Base-by-base conservation (phyloP, 306 rosid species). In the Lathyrus aphaca region DNA sequence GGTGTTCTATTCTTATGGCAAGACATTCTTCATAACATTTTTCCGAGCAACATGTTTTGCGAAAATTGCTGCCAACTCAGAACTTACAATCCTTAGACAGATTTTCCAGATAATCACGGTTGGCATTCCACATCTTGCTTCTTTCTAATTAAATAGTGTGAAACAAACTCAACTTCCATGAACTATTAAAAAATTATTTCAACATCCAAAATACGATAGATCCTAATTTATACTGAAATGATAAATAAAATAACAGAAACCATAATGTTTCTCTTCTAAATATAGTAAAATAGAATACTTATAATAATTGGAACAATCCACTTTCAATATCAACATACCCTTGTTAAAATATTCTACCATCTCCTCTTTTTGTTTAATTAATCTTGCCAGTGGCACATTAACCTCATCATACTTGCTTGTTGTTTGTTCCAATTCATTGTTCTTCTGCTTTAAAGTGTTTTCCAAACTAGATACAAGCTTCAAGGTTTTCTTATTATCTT, bases 391-490 rank as follows among this genome's bases (percentile, higher is more conserved):
- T 15, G 81, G 2, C 30, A 51, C 76, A 43, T 30, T 71, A 9
- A 86, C 72, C 75, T 82, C 74, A 6, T 40, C 37, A 55, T 64
- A 86, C 66, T 78, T 74, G 69, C 73, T 68, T 6, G 64, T 2
- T 56, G 84, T 83, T 71, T 83, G 82, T 62, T 82, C 82, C 44
- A 89, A 84, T 61, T 64, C 63, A 64, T 43, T 59, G 56, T 16
- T 73, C 82, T 77, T 89, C 15, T 11, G 63, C 43, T 73, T 88
- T 68, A 91, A 68, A 9, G 91, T 85, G 29, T 68, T 80, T 4
- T 77, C 35, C 37, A 91, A 78, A 45, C 73, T 77, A 14, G 84
- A 74, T 10, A 90, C 73, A 59, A 91, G 96, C 51, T 66, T 86
- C 60, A 45, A 14, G 0, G 61, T 2, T 2, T 21, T 21, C 23